These are phyloP conservation scores for Geosiphon pyriformis DNA, from an alignment of 192 early-diverging fungal species.

Conservation along the genomic window DNA sequence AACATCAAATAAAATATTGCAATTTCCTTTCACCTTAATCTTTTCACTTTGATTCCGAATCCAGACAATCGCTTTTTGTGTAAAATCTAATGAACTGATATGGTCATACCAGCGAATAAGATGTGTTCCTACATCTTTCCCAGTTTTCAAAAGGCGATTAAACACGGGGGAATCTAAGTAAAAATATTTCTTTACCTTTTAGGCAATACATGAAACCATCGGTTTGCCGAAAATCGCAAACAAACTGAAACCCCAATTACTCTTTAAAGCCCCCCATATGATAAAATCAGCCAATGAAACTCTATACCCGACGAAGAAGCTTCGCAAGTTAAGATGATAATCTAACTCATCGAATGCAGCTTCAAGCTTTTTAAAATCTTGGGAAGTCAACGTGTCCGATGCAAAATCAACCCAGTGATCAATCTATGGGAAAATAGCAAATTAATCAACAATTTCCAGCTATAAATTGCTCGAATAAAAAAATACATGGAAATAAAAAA, in stretches of 20 bases:
- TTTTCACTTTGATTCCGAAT: constrained; percentile 17
- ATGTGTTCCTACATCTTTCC: constrained; percentile 61
- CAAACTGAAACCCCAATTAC: constrained; percentile 24
- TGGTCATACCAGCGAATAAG: constrained; percentile 79
- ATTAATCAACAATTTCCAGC: background rate
- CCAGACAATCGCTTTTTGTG: constrained; percentile 40
- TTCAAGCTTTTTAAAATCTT: constrained; percentile 69
- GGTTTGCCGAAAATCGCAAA: too few relatives aligned
- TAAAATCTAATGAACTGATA: constrained; percentile 55
- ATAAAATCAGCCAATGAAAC: constrained; percentile 76
- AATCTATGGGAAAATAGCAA: constrained; percentile 30
- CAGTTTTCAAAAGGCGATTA: constrained; percentile 70
- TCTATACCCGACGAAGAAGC: constrained; percentile 74
- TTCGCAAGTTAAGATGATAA: constrained; percentile 76
- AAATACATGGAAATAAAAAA: too few relatives aligned
- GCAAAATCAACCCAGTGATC: constrained; percentile 74
- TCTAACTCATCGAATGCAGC: constrained; percentile 65
- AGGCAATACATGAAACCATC: background rate
- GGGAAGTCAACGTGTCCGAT: constrained; percentile 49
- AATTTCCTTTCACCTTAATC: background rate
- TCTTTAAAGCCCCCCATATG: constrained; percentile 81
- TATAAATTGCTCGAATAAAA: background rate
- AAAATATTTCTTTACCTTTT: background rate
- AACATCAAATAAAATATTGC: background rate
- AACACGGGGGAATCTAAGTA: constrained; percentile 68